Conservation (phyloP, 2,329 filamentous ascomycete species). For the Didymella lethalis region DNA sequence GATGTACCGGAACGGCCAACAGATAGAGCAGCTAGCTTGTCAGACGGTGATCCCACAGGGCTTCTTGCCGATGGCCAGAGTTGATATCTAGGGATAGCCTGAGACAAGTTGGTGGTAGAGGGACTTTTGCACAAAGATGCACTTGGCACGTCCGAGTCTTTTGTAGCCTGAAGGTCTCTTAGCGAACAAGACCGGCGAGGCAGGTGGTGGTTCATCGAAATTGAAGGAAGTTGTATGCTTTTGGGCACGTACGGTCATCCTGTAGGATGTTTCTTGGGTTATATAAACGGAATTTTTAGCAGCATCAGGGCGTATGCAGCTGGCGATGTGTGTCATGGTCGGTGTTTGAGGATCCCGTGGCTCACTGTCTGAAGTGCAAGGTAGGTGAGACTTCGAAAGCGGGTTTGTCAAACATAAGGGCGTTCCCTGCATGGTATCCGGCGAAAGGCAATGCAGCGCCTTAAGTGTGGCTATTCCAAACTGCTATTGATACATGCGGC, state of each 20-base stretch:
- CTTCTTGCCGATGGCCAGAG: slow-evolving; percentile 48
- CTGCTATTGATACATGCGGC: slow-evolving; percentile 48
- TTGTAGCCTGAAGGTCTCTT: slow-evolving; percentile 43
- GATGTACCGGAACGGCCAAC: slow-evolving; percentile 51
- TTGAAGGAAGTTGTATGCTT: slow-evolving; percentile 24
- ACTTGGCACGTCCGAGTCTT: slow-evolving; percentile 31
- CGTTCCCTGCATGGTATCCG: slow-evolving; percentile 50
- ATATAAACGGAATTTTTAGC: slow-evolving; percentile 50
- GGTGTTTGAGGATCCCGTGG: slow-evolving; percentile 48
- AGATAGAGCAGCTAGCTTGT: slow-evolving; percentile 49
- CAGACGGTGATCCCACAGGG: slow-evolving; percentile 39
- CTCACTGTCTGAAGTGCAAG: slow-evolving; percentile 48
- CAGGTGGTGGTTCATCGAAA: slow-evolving; percentile 42
- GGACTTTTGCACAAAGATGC: slow-evolving; percentile 37
- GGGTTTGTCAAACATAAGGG: slow-evolving; percentile 52
- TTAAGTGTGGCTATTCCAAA: slow-evolving; percentile 50
- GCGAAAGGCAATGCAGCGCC: slow-evolving; percentile 44
- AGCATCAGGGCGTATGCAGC: slow-evolving; percentile 51
- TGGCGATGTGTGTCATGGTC: slow-evolving; percentile 55
- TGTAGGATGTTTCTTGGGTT: slow-evolving; percentile 48
- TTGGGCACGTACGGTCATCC: slow-evolving; percentile 41
- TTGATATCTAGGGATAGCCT: slow-evolving; percentile 45
- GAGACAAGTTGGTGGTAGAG: slow-evolving; percentile 39
- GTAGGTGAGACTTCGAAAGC: slow-evolving; percentile 52
- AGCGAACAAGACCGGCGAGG: slow-evolving; percentile 49